A percentile compares a stretch with the other conserved stretches of the same genome.
These are phyloP conservation scores for Botrytis paeoniae DNA, from an alignment of 2,329 filamentous ascomycete genomes.

Conservation along the genomic window DNA sequence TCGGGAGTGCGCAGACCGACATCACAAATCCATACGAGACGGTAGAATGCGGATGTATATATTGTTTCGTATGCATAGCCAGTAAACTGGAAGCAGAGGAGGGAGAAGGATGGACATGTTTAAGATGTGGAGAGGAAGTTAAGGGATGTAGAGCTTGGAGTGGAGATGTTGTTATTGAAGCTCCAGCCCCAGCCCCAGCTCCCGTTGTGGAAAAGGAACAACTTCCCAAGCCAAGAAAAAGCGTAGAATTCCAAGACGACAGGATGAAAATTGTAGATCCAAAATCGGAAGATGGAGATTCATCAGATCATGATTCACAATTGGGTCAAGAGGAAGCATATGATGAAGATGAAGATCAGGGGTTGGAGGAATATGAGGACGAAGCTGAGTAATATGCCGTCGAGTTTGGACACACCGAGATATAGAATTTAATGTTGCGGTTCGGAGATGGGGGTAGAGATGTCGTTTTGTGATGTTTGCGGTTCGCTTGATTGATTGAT, in stretches of 20 bases:
- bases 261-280: background rate
- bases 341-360: conserved; percentile 33
- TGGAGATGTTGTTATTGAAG: conserved; percentile 74
- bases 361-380: background rate
- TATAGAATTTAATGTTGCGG: background rate
- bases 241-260: background rate
- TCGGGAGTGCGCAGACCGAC: conserved; percentile 86
- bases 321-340: conserved; percentile 32
- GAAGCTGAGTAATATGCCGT: background rate
- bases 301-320: conserved; percentile 26
- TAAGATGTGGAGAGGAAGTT: conserved; percentile 80
- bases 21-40: conserved; percentile 96
- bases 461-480: background rate
- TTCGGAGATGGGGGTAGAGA: background rate
- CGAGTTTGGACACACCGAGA: background rate
- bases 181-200: conserved; percentile 26
- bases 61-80: conserved; percentile 95
- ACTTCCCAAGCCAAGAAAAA: background rate
- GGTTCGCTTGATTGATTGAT: background rate
- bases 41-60: conserved; percentile 83
- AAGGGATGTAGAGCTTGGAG: conserved; percentile 88
- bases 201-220: background rate
- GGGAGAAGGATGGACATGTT: conserved; percentile 88
- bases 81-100: conserved; percentile 87
- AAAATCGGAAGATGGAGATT: background rate